Evolutionary conservation across 352 stramenopile genomes (phyloP).

Genomic region (Phytophthora parvispora): DNA sequence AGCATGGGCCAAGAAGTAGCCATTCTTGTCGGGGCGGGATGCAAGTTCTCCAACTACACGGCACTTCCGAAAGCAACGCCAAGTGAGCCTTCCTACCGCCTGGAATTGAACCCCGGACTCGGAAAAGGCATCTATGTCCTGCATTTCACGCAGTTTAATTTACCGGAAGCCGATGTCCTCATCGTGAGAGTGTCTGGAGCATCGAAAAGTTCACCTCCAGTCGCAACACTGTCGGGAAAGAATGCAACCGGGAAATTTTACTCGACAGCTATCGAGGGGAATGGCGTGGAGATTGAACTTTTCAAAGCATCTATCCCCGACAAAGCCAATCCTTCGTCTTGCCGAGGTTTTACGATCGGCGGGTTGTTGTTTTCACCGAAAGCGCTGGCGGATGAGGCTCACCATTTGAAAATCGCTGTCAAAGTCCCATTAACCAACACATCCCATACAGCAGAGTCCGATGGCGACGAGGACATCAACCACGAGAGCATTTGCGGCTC

Average conservation of each 20-base stretch:
- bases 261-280: constrained; percentile 52
- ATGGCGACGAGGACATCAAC: constrained; percentile 30
- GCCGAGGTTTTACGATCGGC: constrained; percentile 64
- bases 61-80: constrained; percentile 24
- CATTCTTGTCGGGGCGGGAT: constrained; percentile 54
- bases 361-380: constrained; percentile 55
- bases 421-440: constrained; percentile 30
- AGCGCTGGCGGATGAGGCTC: constrained; percentile 32
- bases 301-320: constrained; percentile 18
- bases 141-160: constrained; percentile 62
- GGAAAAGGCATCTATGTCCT: constrained; percentile 69
- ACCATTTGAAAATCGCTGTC: constrained; percentile 27
- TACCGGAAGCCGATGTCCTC: constrained; percentile 61
- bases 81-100: constrained; percentile 45
- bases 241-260: constrained; percentile 71
- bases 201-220: constrained; percentile 15
- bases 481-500: constrained; percentile 74
- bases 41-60: constrained; percentile 66
- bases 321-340: constrained; percentile 25
- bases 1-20: constrained; percentile 26
- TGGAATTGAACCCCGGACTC: constrained; percentile 56
- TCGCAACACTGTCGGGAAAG: constrained; percentile 41
- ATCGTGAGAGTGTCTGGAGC: constrained; percentile 44
- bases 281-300: constrained; percentile 61
- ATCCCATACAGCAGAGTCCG: constrained; percentile 3